phyloP scores from a whole-genome alignment of 2,329 filamentous ascomycete genomes.

The Aspergillus brasiliensis region DNA sequence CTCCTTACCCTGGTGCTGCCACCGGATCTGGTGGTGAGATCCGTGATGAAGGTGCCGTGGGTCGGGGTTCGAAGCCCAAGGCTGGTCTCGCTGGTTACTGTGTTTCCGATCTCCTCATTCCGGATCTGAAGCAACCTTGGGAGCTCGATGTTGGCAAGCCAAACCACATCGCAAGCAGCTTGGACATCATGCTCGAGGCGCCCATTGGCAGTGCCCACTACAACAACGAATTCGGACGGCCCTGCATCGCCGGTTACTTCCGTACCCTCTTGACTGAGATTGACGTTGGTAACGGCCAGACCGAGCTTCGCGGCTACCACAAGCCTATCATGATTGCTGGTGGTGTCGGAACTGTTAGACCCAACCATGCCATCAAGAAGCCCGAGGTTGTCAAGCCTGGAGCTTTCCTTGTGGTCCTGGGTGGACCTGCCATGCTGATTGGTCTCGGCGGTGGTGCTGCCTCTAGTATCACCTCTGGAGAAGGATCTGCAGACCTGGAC shows the following conservation, averaged over 20 bases:
- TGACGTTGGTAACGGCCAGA: slow-evolving; percentile 60
- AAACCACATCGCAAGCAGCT: slow-evolving; percentile 84
- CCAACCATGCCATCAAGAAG: slow-evolving; percentile 86
- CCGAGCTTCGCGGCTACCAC: slow-evolving; percentile 86
- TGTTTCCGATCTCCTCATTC: slow-evolving; percentile 91
- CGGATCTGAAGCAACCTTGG: slow-evolving; percentile 80
- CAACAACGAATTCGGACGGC: slow-evolving; percentile 97
- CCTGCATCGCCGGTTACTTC: slow-evolving; percentile 87
- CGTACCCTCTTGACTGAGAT: slow-evolving; percentile 78
- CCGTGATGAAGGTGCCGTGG: slow-evolving; percentile 90
- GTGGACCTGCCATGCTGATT: slow-evolving; percentile 96
- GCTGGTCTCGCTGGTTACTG: slow-evolving; percentile 90
- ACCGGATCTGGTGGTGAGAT: slow-evolving; percentile 96
- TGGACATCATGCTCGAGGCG: slow-evolving; percentile 97
- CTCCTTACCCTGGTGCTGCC: slow-evolving; percentile 87
- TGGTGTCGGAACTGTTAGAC: slow-evolving; percentile 87
- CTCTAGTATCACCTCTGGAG: slow-evolving; percentile 83
- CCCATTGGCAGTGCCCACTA: slow-evolving; percentile 93
- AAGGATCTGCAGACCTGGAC: slow-evolving; percentile 88
- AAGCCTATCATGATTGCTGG: slow-evolving; percentile 99
- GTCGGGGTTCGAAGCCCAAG: slow-evolving; percentile 88
- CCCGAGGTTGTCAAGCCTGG: slow-evolving; percentile 76
- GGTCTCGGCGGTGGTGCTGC: slow-evolving; percentile 94
- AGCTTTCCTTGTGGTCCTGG: slow-evolving; percentile 89
- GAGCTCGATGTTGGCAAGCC: slow-evolving; percentile 89